Evolutionary conservation across 805 yeast species (phyloP).

Genomic region (Isabelozyma pseudorhagii): DNA sequence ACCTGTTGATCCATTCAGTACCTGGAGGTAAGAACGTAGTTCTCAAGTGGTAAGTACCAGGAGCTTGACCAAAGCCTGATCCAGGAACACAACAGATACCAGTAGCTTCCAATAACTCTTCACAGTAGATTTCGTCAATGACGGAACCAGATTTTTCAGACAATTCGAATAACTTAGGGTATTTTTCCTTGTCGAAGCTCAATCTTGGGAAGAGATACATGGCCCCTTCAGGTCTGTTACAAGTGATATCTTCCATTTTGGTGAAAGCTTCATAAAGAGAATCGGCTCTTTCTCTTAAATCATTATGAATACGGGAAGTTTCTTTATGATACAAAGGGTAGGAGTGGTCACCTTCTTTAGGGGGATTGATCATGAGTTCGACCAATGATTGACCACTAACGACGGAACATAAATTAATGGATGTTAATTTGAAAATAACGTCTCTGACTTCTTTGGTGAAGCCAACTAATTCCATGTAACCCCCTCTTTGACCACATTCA

Average conservation of each 20-base stretch:
- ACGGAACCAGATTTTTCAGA: constrained; percentile 56
- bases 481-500: constrained; percentile 99
- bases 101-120: constrained; percentile 75
- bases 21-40: constrained; percentile 98
- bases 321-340: constrained; percentile 66
- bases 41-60: constrained; percentile 88
- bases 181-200: constrained; percentile 45
- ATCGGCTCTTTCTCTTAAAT: constrained; percentile 62
- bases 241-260: constrained; percentile 74
- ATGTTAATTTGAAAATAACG: constrained; percentile 78
- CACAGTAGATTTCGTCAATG: constrained; percentile 89
- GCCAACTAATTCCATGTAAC: constrained; percentile 92
- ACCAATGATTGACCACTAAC: constrained; percentile 93
- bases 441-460: constrained; percentile 67
- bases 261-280: constrained; percentile 67
- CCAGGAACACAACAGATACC: constrained; percentile 99
- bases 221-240: constrained; percentile 94
- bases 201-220: constrained; percentile 93
- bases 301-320: constrained; percentile 55
- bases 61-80: constrained; percentile 91
- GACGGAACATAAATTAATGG: constrained; percentile 89
- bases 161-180: constrained; percentile 54
- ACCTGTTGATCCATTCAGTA: constrained; percentile 74
- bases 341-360: constrained; percentile 71
- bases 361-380: constrained; percentile 93